Base-by-base conservation (phyloP, 441 rosid genomes). In the Pelargonium hybrid region DNA sequence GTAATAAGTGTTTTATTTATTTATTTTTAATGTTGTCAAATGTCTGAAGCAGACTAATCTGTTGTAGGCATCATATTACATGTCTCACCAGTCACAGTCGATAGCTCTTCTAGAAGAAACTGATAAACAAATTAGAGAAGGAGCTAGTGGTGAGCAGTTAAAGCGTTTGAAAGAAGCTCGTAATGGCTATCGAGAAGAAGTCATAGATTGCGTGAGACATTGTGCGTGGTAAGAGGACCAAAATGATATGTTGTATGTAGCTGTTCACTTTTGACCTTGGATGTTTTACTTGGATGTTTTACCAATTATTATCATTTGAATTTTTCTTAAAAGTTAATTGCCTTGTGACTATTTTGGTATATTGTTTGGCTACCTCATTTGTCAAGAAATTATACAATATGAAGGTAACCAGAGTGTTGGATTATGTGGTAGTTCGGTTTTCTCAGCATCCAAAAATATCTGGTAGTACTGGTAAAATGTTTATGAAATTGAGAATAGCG, bases 121-220 rank as follows among this genome's bases (percentile, higher is more conserved):
- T 43, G 96, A 95, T 81, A 90, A 86, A 78, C 97, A 95, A 82
- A 88, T 92, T 77, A 83, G 91, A 78, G 97, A 92, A 81, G 83
- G 82, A 73, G 79, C 81, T 73, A 84, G 84, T 77, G 73, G 79
- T 50, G 96, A 86, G 81, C 93, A 90, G 80, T 72, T 89, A 77
- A 90, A 85, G 83, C 96, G 82, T 56, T 76, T 94, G 84, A 94
- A 92, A 87, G 99, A 89, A 85, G 90, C 91, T 76, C 95, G 97
- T 76, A 95, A 81, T 76, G 88, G 84, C 23, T 87, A 89, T 74
- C 87, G 93, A 69, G 95, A 86, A 75, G 97, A 92, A 69, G 90
- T 90, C 73, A 84, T 91, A 39, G 89, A 90, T 71, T 89, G 86
- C 72, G 96, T 95, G 75, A 86, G 97, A 79, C 95, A 92, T 82